A percentile compares a stretch with the other conserved stretches of the same genome.
These are phyloP conservation scores for Chrysosporium queenslandicum DNA, from an alignment of 2,329 filamentous ascomycete species.

Conservation along the genomic window DNA sequence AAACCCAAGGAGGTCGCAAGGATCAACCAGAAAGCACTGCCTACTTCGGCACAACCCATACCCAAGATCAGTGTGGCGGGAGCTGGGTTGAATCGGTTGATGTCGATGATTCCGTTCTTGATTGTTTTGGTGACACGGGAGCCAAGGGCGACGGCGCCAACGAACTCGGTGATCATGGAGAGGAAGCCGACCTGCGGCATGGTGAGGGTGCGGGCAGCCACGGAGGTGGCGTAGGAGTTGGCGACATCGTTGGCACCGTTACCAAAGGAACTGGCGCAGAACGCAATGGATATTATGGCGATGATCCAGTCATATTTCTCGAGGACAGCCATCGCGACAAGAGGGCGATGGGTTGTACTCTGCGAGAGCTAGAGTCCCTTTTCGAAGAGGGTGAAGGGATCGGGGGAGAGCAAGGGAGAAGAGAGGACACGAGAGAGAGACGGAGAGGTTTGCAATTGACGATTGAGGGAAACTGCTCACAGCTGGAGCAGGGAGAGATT, in stretches of 20 bases:
- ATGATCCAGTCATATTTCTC: conserved; percentile 34
- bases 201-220: conserved; percentile 43
- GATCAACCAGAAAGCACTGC: conserved; percentile 31
- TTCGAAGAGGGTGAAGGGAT: not conserved
- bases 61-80: conserved; percentile 33
- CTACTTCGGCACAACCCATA: conserved; percentile 32
- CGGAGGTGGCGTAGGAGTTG: conserved; percentile 46
- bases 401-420: not conserved
- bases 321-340: conserved; percentile 16
- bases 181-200: conserved; percentile 45
- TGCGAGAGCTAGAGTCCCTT: not conserved
- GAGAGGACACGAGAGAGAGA: too few relatives aligned
- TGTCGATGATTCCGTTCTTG: conserved; percentile 37
- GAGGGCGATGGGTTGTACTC: not conserved
- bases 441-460: too few relatives aligned
- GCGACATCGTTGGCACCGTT: conserved; percentile 44
- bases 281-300: conserved; percentile 32
- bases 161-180: conserved; percentile 42
- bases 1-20: conserved; percentile 29
- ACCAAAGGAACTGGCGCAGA: conserved; percentile 29
- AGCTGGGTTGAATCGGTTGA: conserved; percentile 28
- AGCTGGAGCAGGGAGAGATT: not conserved
- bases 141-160: conserved; percentile 45
- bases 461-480: not conserved
- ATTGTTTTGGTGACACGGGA: conserved; percentile 37